These are phyloP conservation scores for Brachypodium distachyon DNA, from an alignment of 202 grass and related monocot species.

Conservation along the genomic window DNA sequence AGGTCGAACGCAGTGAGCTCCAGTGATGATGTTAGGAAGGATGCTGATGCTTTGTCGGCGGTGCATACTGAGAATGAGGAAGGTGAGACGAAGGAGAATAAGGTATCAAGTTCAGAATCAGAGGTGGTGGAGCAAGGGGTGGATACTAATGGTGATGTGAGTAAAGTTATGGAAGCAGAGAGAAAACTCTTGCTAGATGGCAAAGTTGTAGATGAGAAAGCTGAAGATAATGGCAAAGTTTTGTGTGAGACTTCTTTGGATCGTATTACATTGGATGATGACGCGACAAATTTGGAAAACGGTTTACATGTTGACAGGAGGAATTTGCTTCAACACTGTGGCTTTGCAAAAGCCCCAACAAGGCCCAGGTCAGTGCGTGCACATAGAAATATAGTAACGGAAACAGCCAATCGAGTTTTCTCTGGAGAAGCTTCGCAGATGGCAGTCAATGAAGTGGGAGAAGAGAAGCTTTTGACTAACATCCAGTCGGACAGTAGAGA, in stretches of 20 bases:
- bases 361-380: slow-evolving; percentile 48
- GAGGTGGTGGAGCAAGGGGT: slow-evolving; percentile 27
- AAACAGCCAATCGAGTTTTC: slow-evolving; percentile 19
- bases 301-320: slow-evolving; percentile 5
- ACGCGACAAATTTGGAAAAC: slow-evolving; percentile 19
- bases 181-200: slow-evolving; percentile 2
- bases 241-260: slow-evolving; percentile 5
- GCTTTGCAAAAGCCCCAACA: slow-evolving; percentile 54
- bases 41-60: slow-evolving; percentile 24
- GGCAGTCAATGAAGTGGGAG: slow-evolving; percentile 13
- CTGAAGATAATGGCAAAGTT: slow-evolving; percentile 10
- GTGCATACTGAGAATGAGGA: slow-evolving; percentile 40
- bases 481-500: slow-evolving; percentile 5
- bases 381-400: slow-evolving; percentile 30
- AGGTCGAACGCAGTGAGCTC: slow-evolving; percentile 32
- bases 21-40: slow-evolving; percentile 31
- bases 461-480: slow-evolving; percentile 1
- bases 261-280: not conserved
- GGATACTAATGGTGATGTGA: slow-evolving; percentile 17
- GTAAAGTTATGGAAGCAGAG: slow-evolving; percentile 17
- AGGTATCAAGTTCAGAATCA: slow-evolving; percentile 24
- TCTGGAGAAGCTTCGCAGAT: slow-evolving; percentile 20
- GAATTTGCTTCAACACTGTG: slow-evolving; percentile 48
- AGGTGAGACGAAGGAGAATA: slow-evolving; percentile 41
- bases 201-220: slow-evolving; percentile 14